These are phyloP conservation scores for Pholiota molesta DNA, from an alignment of 768 basidiomycete genomes.

Conservation along the genomic window DNA sequence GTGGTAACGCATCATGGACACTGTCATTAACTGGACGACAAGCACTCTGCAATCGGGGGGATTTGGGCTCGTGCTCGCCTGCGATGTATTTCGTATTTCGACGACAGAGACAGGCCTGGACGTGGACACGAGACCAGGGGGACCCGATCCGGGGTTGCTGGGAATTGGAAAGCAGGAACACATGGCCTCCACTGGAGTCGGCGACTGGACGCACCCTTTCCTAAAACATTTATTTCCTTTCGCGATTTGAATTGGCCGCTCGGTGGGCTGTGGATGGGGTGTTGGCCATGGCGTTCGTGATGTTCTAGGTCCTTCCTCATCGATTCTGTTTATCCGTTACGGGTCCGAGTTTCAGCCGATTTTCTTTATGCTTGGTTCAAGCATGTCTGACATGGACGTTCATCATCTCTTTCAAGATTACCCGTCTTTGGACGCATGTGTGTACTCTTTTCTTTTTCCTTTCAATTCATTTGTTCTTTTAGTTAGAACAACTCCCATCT, in stretches of 20 bases:
- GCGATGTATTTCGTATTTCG: background rate
- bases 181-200: no score
- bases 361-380: background rate
- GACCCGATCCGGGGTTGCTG: background rate
- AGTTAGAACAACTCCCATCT: background rate
- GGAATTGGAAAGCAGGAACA: background rate
- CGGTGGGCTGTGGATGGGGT: background rate
- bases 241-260: background rate
- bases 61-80: background rate
- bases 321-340: background rate
- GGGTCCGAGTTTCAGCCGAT: background rate
- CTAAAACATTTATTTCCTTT: background rate
- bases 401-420: background rate
- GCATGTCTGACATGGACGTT: background rate
- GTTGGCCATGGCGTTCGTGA: background rate
- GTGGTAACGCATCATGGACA: background rate
- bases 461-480: background rate
- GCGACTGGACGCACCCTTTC: no score
- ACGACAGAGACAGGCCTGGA: background rate
- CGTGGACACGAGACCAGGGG: background rate
- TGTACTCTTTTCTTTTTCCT: background rate
- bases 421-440: no score
- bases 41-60: background rate
- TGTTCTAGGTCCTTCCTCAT: background rate
- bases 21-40: background rate